Evolutionary conservation across 306 rosid genomes (phyloP).

Genomic region (Citrullus mucosospermus): DNA sequence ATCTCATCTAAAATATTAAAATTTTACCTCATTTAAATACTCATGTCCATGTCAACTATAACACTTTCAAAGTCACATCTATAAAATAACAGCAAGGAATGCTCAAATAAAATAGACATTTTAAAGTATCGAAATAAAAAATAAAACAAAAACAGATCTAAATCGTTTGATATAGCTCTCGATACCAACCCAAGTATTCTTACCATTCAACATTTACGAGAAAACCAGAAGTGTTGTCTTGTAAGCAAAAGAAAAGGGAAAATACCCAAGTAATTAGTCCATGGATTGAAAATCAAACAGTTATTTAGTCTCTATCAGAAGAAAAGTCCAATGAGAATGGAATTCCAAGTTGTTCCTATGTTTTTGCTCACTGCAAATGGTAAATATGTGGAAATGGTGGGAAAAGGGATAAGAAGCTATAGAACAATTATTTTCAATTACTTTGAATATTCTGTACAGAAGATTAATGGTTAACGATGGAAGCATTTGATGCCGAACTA

Average conservation of each 20-base stretch:
- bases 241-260: not conserved
- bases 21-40: no score
- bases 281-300: not conserved
- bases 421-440: conserved; percentile 1
- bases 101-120: no score
- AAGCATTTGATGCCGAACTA: not conserved
- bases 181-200: not conserved
- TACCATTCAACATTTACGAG: not conserved
- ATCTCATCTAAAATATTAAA: no score
- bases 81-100: no score
- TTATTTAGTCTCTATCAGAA: not conserved
- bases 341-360: not conserved
- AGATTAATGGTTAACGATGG: conserved; percentile 3
- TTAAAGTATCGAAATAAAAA: no score
- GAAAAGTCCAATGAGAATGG: not conserved
- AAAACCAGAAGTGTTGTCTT: not conserved
- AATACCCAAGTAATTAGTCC: not conserved
- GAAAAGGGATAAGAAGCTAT: not conserved
- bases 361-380: not conserved
- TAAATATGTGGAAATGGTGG: not conserved
- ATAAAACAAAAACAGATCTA: no score
- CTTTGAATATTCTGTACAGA: conserved; percentile 3
- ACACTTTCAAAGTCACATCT: no score
- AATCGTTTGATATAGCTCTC: no score
- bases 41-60: no score